phyloP scores from a whole-genome alignment of 257 asterid species.

The Catharanthus roseus region DNA sequence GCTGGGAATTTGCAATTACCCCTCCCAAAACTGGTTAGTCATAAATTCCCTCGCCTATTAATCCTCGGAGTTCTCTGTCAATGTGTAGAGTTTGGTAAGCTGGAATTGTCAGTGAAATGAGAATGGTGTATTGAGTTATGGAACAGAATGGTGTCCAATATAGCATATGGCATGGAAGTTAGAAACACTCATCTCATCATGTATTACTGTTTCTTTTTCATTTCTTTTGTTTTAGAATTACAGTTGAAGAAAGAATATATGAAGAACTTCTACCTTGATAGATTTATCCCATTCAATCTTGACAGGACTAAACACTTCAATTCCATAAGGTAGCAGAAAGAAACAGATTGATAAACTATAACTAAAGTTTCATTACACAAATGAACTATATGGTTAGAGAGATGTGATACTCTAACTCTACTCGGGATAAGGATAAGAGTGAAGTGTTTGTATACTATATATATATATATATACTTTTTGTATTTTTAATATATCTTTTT shows the following conservation, averaged over 20 bases:
- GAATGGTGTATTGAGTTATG: no score
- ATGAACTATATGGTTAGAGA: background rate
- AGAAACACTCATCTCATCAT: no score
- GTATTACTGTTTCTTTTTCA: background rate
- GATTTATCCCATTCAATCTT: background rate
- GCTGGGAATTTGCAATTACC: slow-evolving; percentile 30
- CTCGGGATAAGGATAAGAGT: no score
- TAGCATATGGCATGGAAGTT: no score
- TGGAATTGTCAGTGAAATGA: no score
- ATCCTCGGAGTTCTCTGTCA: background rate
- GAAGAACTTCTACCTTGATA: background rate
- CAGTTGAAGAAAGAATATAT: background rate
- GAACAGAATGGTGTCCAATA: no score
- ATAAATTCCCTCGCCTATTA: background rate
- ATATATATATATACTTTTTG: no score
- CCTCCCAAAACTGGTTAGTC: slow-evolving; percentile 24
- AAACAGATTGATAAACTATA: background rate
- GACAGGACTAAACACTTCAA: no score
- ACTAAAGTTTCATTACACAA: background rate
- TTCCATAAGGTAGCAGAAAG: background rate
- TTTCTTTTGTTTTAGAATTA: background rate
- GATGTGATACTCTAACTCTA: no score
- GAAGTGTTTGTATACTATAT: no score
- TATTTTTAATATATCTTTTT: no score
- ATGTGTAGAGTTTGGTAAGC: no score